Evolutionary conservation across 225 moss, liverwort and hornwort species (phyloP), one percentile per base, ranked within the genome.

Genomic region (Bryum argenteum): DNA sequence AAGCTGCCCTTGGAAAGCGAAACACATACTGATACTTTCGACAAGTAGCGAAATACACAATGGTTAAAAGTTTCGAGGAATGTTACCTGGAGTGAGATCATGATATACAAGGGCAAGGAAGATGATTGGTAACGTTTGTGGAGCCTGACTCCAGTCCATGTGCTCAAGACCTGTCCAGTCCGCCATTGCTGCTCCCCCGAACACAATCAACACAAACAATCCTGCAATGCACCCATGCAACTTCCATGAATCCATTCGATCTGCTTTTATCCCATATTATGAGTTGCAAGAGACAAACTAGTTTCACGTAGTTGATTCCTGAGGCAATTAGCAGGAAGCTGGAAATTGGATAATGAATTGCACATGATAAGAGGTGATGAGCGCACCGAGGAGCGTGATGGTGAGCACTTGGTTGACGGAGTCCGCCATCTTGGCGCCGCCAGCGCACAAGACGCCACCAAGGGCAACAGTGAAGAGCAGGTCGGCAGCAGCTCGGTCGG

Each of bases 21-120:
- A 33, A 33, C 33, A 3, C 5, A 6, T 6, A 33, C 7, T 4
- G 7, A 33, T 33, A 33, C 5, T 33, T 33, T 33, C 33, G 33
- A 33, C 33, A 33, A 33, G 33, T 33, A 33, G 33, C 33, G 7
- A 33, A 2, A 26, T 26, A 26, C 4, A 26, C 33, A 33, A 33
- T 33, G 33, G 33, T 33, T 33, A 6, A 33, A 33, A 6, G 33
- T 33, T 33, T 33, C 4, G 33, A 33, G 63, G 58, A 71, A 20
- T n/a, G 20, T 68, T 47, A 86, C 89, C 89, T 76, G 86, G 89
- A 79, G 69, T 86, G 41, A 89, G 83, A 69, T 86, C 89, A 69
- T 89, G 89, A 63, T 86, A 89, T 37, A 89, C 89, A 23, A 86
- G 89, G 28, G 89, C 89, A 7, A 89, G 66, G 67, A 89, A 72